Conservation (phyloP, 2,329 filamentous ascomycete species). For the Apiospora pterosperma region DNA sequence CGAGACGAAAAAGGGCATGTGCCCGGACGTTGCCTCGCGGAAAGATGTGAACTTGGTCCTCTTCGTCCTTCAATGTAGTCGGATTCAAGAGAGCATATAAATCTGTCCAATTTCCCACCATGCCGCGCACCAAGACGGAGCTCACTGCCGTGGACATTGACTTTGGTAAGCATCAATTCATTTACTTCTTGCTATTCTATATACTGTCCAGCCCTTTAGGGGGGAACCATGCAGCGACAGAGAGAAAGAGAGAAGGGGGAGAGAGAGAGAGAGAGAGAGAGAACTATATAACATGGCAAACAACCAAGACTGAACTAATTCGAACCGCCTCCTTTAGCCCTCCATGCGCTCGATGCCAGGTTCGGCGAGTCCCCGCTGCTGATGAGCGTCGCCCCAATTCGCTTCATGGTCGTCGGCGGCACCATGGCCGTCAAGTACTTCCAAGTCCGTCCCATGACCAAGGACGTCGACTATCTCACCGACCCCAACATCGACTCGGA, state of each 20-base stretch:
- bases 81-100: not conserved
- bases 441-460: constrained; percentile 15
- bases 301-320: not conserved
- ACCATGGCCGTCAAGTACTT: constrained; percentile 20
- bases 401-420: constrained; percentile 22
- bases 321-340: constrained; percentile 10
- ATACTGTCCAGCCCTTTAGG: not conserved
- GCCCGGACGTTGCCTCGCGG: not conserved
- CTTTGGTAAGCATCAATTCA: not conserved
- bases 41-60: not conserved
- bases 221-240: not conserved
- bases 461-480: constrained; percentile 21
- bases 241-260: not conserved
- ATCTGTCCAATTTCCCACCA: not conserved
- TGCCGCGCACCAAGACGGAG: constrained; percentile 1
- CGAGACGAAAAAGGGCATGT: not conserved
- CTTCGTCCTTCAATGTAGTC: not conserved
- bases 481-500: constrained; percentile 22
- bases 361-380: constrained; percentile 20
- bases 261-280: not conserved
- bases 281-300: not conserved
- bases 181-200: not conserved
- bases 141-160: not conserved
- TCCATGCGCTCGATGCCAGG: constrained; percentile 18
- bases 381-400: constrained; percentile 23